phyloP scores from a whole-genome alignment of 257 asterid genomes.

The Gynochthodes officinalis region DNA sequence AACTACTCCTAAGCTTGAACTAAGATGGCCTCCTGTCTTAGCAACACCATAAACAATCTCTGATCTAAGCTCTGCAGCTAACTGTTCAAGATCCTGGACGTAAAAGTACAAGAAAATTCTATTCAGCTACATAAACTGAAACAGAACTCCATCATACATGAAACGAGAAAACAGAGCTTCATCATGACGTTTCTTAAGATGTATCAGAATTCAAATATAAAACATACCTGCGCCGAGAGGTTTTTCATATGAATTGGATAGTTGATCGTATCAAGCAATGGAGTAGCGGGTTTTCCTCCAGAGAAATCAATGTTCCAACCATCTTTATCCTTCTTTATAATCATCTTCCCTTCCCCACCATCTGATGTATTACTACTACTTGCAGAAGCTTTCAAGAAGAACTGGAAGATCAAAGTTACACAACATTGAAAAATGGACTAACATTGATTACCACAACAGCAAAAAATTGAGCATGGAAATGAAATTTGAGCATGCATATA shows the following conservation, averaged over 20 bases:
- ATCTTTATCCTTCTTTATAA: constrained; percentile 39
- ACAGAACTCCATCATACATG: not conserved
- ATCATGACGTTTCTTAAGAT: not conserved
- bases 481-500: constrained; percentile 5
- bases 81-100: constrained; percentile 68
- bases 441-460: not conserved
- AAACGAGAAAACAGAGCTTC: not conserved
- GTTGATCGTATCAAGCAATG: constrained; percentile 64
- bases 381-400: constrained; percentile 44
- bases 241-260: constrained; percentile 75
- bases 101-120: not conserved
- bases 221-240: constrained; percentile 43
- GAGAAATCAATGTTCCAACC: constrained; percentile 57
- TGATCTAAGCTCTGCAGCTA: constrained; percentile 72
- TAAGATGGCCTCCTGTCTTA: constrained; percentile 66
- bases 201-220: not conserved
- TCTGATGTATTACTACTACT: constrained; percentile 24
- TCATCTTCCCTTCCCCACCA: constrained; percentile 30
- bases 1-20: constrained; percentile 75
- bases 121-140: not conserved
- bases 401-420: constrained; percentile 27
- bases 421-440: not conserved
- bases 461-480: not conserved
- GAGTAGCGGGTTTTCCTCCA: constrained; percentile 58
- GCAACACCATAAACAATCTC: constrained; percentile 58